These are phyloP conservation scores for Sequoia sempervirens DNA, from an alignment of 75 land plant genomes.

Conservation along the genomic window DNA sequence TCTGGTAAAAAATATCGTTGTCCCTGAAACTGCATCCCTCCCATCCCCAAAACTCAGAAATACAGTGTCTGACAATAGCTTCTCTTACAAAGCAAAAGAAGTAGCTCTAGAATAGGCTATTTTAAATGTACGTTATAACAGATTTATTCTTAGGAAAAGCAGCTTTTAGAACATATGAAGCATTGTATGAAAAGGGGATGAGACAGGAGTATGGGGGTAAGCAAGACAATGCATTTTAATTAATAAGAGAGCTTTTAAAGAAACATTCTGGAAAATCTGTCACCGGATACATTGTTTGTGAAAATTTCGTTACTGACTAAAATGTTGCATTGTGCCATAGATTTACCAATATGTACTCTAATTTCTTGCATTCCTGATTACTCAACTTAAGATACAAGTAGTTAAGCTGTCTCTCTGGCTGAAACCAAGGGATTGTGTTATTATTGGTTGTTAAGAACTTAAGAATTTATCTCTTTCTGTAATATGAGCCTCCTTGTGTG, in stretches of 20 bases:
- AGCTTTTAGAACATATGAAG: not conserved
- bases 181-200: not conserved
- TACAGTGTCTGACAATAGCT: too few species aligned
- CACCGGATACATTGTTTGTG: not conserved
- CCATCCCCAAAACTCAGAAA: too few species aligned
- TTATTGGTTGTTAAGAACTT: not conserved
- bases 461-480: not conserved
- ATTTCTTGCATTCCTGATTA: not conserved
- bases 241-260: not conserved
- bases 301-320: not conserved
- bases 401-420: not conserved
- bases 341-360: not conserved
- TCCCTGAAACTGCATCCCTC: too few species aligned
- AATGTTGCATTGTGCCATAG: not conserved
- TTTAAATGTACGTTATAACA: not conserved
- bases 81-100: too few species aligned
- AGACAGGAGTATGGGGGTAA: not conserved
- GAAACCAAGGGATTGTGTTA: not conserved
- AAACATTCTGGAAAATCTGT: not conserved
- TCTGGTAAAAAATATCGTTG: too few species aligned
- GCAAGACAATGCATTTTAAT: not conserved
- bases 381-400: not conserved
- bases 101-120: too few species aligned
- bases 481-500: not conserved
- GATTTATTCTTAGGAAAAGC: not conserved